Conservation (phyloP, 2,329 filamentous ascomycete species). For the Colletotrichum limetticola region DNA sequence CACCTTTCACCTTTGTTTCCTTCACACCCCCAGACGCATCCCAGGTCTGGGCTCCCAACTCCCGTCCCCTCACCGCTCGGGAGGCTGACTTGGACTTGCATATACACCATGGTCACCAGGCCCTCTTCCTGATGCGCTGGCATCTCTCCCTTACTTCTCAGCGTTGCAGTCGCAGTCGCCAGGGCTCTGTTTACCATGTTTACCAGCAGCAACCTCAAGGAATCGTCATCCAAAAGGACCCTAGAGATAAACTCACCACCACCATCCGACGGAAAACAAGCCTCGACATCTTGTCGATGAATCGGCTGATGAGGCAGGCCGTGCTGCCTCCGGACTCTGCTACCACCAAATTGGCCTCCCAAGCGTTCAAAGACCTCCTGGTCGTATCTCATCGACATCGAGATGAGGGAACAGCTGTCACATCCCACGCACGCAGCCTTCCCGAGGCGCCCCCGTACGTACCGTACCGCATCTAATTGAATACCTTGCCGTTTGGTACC, state of each 20-base stretch:
- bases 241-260: neutral
- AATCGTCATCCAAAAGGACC: constrained; percentile 7
- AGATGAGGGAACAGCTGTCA: constrained; percentile 17
- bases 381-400: constrained; percentile 19
- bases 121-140: constrained; percentile 31
- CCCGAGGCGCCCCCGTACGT: neutral
- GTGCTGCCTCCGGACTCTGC: neutral
- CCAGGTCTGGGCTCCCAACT: neutral
- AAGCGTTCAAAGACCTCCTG: too few relatives aligned
- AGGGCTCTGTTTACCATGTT: neutral
- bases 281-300: neutral
- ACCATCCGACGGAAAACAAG: neutral
- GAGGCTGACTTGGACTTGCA: constrained; percentile 36
- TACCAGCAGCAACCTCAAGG: neutral
- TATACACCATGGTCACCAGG: constrained; percentile 35
- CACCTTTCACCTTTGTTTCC: neutral
- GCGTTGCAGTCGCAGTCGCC: constrained; percentile 14
- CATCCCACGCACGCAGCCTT: neutral
- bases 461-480: neutral
- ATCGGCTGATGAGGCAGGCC: constrained; percentile 10
- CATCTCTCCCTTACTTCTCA: constrained; percentile 25
- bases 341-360: neutral
- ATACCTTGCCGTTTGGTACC: neutral
- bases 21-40: neutral
- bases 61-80: constrained; percentile 31